phyloP scores from a whole-genome alignment of 768 basidiomycete genomes.

The Tulasnella calospora region DNA sequence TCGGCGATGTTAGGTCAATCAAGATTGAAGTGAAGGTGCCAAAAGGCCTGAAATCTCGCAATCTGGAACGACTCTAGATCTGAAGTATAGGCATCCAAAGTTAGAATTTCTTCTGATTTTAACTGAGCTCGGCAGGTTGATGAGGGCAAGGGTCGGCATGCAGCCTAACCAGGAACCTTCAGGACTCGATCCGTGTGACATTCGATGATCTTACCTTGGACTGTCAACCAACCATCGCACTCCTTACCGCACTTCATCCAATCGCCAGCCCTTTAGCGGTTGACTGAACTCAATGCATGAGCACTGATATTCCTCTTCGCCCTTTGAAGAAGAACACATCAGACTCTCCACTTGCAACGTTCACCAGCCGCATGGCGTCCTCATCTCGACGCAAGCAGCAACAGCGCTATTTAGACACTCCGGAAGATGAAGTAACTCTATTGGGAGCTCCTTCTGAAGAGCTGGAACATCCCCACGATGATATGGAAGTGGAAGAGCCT shows the following conservation, averaged over 20 bases:
- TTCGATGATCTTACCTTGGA: background rate
- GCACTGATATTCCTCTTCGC: conserved; percentile 14
- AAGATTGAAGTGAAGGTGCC: background rate
- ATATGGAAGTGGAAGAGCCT: background rate
- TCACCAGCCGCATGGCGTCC: background rate
- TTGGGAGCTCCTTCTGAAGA: background rate
- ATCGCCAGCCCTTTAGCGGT: background rate
- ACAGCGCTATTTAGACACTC: conserved; percentile 23
- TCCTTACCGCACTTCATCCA: background rate
- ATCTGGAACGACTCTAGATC: background rate
- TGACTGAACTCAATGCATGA: conserved; percentile 6
- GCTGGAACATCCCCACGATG: background rate
- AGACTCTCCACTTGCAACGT: background rate
- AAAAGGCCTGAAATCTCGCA: background rate
- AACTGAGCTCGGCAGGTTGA: background rate
- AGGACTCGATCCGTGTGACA: conserved; percentile 2
- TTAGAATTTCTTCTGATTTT: too few relatives aligned
- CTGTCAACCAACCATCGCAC: background rate
- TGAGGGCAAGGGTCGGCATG: background rate
- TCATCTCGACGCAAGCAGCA: background rate
- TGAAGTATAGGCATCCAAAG: too few relatives aligned
- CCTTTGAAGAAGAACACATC: background rate
- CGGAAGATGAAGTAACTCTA: conserved; percentile 26
- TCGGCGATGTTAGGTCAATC: too few relatives aligned
- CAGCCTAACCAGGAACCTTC: background rate